Evolutionary conservation across 2,329 filamentous ascomycete genomes (phyloP), one percentile per base, ranked within the genome.

Genomic region (Fusarium sp.): DNA sequence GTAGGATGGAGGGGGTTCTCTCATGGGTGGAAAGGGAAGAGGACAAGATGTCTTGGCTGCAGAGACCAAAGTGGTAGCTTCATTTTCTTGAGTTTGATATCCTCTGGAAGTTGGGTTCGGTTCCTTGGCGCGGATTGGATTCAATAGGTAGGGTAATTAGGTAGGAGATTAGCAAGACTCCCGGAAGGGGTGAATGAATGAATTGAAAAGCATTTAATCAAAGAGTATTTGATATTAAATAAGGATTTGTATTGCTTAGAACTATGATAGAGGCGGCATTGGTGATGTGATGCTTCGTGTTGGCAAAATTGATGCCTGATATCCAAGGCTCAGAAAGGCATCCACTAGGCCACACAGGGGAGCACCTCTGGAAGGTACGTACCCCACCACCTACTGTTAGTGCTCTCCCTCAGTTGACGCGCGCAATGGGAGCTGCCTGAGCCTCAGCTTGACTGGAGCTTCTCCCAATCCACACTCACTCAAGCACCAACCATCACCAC

Each of bases 341-440:
- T 6, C 16, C 16, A 56, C 55, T 42, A 62, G 35, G 31, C 58
- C 58, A 33, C 49, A 10, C 36, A 20, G 31, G 35, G 31, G 27
- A 44, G 62, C 57, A 64, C 68, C 31, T 14, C 36, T 44, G 60
- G 27, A 1, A 33, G 17, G 61, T 75, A 68, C 72, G 70, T 75
- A 71, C 46, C 46, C 22, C 53, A 63, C 55, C 27, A 22, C 42
- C 57, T 42, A 7, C 2, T 40, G 16, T 55, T 24, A 16, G 46
- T 40, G 35, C 42, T 56, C 62, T 62, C 42, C 49, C 59, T 62
- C 38, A 75, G 77, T 78, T 83, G 82, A 84, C 83, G 82, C 83
- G 82, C 83, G 83, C 82, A 79, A 79, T 76, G 74, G 78, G 79
- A 85, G 83, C 83, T 85, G 83, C 83, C 83, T 84, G 83, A 81